phyloP scores from a whole-genome alignment of 371 early-diverging fungal genomes.

The Sporodiniella umbellata region DNA sequence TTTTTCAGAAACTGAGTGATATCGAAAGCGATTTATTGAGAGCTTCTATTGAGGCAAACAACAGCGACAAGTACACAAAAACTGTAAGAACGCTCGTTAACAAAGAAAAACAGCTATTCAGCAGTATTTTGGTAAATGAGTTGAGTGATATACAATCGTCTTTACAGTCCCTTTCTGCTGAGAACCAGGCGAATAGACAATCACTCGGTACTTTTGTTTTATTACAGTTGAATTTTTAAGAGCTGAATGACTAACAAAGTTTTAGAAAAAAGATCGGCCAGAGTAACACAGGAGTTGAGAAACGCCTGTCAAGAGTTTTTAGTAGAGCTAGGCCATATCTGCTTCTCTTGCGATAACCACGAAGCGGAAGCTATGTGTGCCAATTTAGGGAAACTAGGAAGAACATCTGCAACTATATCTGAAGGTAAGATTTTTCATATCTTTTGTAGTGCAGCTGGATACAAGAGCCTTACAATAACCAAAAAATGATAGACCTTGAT shows the following conservation, averaged over 20 bases:
- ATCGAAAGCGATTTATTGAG: constrained; percentile 23
- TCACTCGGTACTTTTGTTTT: constrained; percentile 30
- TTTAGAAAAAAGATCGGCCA: constrained; percentile 50
- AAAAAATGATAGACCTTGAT: constrained; percentile 51
- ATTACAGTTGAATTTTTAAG: not conserved
- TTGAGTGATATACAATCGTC: constrained; percentile 9
- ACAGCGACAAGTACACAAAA: constrained; percentile 32
- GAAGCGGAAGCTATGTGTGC: constrained; percentile 77
- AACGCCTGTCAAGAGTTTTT: constrained; percentile 52
- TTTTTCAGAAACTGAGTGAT: constrained; percentile 4
- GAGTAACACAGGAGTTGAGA: constrained; percentile 46
- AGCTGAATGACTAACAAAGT: not conserved
- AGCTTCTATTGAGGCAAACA: constrained; percentile 13
- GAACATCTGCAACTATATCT: constrained; percentile 58
- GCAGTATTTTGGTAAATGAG: constrained; percentile 11
- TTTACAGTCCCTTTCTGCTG: constrained; percentile 15
- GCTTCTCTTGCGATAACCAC: constrained; percentile 41
- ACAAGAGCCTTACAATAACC: no score
- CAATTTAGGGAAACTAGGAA: constrained; percentile 38
- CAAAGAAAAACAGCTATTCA: constrained; percentile 19
- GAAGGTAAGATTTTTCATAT: constrained; percentile 50
- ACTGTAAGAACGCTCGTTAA: constrained; percentile 29
- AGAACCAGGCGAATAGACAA: constrained; percentile 22
- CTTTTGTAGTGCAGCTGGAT: no score
- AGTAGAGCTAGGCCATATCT: constrained; percentile 47